Evolutionary conservation across 2,329 filamentous ascomycete genomes (phyloP), one percentile per base, ranked within the genome.

Genomic region (Teratosphaeria nubilosa): DNA sequence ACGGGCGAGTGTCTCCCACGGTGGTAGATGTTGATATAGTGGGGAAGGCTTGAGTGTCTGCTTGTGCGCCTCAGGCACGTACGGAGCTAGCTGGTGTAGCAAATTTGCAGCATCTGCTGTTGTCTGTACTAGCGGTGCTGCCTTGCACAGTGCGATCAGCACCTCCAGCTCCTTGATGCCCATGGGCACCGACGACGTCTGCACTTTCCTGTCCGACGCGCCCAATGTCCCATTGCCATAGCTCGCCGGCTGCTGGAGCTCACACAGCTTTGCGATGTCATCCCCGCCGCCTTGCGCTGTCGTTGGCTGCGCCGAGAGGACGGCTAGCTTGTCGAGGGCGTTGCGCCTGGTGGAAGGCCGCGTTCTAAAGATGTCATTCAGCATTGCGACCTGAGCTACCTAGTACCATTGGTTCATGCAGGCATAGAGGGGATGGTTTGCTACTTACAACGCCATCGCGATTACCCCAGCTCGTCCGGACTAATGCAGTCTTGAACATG

Each of bases 131-230:
- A 84, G 81, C 3, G 90, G 87, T 3, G 91, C 90, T 56, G 92
- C 90, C 75, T 91, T 92, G 78, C 92, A 97, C 27, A 99, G 80
- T 51, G 94, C 90, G 27, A 97, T 77, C 27, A 99, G 81, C 56
- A 95, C 88, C 73, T 99, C 92, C 65, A 96, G 86, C 78, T 99
- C 95, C 68, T 89, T 86, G 56, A 91, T 84, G 56, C 86, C 73
- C 72, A 77, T 78, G 1, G 72, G 72, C 11, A 73, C 66, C 24
- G 65, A 64, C 7, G 69, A 65, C 22, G 61, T 60, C 53, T 25
- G 54, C 37, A 45, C 50, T 55, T n/a, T 20, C 20, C 10, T 22
- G 1, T 53, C 32, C 60, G 32, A 55, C 54, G n/a, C 48, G 52
- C 11, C 56, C 57, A 51, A 59, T 32, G 34, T 57, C 53, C 68